phyloP scores from a whole-genome alignment of 345 rosid genomes.

The rapeseed (Brassica napus) region Da-Ae NC_063441.1:17477001-17477500 shows the following conservation, averaged over 20 bases:
- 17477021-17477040: constrained; percentile 39
- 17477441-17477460: constrained; percentile 36
- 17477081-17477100: constrained; percentile 95
- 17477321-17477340: constrained; percentile 96
- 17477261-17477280: constrained; percentile 93
- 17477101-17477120: constrained; percentile 63
- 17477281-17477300: constrained; percentile 88
- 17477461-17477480: constrained; percentile 22
- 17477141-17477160: constrained; percentile 35
- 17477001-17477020: constrained; percentile 33
- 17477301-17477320: constrained; percentile 92
- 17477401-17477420: constrained; percentile 38
- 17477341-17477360: constrained; percentile 58
- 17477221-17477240: constrained; percentile 68
- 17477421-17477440: constrained; percentile 4
- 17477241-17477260: constrained; percentile 75
- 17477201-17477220: constrained; percentile 90
- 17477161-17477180: constrained; percentile 49
- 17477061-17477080: constrained; percentile 83
- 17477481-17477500: background rate
- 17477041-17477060: constrained; percentile 49
- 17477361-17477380: constrained; percentile 26
- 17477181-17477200: constrained; percentile 73
- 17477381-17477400: constrained; percentile 43
- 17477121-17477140: constrained; percentile 47